Percentiles rank a stretch among this genome's conserved stretches.
phyloP scores from a whole-genome alignment of 1,284 basidiomycete genomes.

The Phaffia rhodozyma region DNA sequence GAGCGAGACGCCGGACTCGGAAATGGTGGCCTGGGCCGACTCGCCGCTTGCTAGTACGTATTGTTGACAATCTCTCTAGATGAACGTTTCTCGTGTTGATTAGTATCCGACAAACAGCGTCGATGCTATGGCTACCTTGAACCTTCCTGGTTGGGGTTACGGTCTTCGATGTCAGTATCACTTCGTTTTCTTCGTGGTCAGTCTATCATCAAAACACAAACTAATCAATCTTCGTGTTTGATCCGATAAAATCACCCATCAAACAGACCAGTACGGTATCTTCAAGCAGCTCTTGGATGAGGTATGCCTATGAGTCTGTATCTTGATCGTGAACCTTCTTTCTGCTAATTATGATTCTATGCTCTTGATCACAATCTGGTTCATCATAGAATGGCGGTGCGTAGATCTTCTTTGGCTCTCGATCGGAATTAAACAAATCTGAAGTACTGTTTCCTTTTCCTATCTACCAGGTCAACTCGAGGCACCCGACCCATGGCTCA shows the following conservation, averaged over 20 bases:
- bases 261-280: slow-evolving; percentile 83
- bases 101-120: slow-evolving; percentile 25
- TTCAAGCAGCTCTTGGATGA: slow-evolving; percentile 55
- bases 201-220: neutral
- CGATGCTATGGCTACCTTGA: slow-evolving; percentile 51
- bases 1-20: slow-evolving; percentile 33
- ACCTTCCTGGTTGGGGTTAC: slow-evolving; percentile 77
- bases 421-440: neutral
- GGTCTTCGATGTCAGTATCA: slow-evolving; percentile 48
- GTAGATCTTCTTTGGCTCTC: no score
- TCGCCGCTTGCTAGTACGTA: slow-evolving; percentile 87
- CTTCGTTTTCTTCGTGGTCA: neutral
- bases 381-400: no score
- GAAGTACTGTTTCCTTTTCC: neutral
- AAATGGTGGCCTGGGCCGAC: slow-evolving; percentile 59
- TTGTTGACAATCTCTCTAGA: slow-evolving; percentile 38
- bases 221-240: neutral
- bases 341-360: no score
- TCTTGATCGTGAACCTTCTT: no score
- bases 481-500: slow-evolving; percentile 86
- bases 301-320: neutral
- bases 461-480: slow-evolving; percentile 57
- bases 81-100: slow-evolving; percentile 16
- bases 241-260: slow-evolving; percentile 14
- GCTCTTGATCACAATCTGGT: no score